These are phyloP conservation scores for Rhizomucor pusillus DNA, from an alignment of 371 early-diverging fungal genomes.

Conservation along the genomic window DNA sequence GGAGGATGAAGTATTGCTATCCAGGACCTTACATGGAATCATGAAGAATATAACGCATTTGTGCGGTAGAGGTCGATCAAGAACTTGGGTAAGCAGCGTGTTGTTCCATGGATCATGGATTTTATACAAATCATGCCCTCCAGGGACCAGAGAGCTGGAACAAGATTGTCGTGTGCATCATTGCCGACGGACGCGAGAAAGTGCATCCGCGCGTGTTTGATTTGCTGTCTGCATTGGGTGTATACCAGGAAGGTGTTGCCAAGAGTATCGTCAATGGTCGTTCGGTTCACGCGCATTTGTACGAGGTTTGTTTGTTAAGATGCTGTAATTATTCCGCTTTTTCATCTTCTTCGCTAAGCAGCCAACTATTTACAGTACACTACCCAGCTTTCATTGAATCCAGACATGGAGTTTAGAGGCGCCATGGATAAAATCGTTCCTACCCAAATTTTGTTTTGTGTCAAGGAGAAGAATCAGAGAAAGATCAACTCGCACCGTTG, in stretches of 20 bases:
- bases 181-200: slow-evolving; percentile 75
- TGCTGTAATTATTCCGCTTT: too few species aligned
- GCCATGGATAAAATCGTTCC: slow-evolving; percentile 79
- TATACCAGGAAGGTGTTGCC: slow-evolving; percentile 89
- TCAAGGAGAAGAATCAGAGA: slow-evolving; percentile 87
- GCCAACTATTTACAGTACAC: slow-evolving; percentile 61
- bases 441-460: slow-evolving; percentile 85
- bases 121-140: slow-evolving; percentile 16
- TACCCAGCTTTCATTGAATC: slow-evolving; percentile 75
- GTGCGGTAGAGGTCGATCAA: slow-evolving; percentile 68
- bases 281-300: slow-evolving; percentile 76
- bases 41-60: slow-evolving; percentile 88
- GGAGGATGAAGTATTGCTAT: slow-evolving; percentile 86
- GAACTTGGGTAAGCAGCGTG: slow-evolving; percentile 35
- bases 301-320: slow-evolving; percentile 53
- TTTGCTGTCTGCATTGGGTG: slow-evolving; percentile 83
- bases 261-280: slow-evolving; percentile 59
- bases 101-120: slow-evolving; percentile 2
- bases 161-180: slow-evolving; percentile 87
- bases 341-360: neutral
- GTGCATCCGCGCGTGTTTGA: slow-evolving; percentile 76
- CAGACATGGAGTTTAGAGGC: slow-evolving; percentile 62
- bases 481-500: slow-evolving; percentile 97
- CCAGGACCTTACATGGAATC: slow-evolving; percentile 80
- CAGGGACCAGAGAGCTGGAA: slow-evolving; percentile 91